Conservation (phyloP, 768 basidiomycete genomes). For the Galerina sulciceps region DNA sequence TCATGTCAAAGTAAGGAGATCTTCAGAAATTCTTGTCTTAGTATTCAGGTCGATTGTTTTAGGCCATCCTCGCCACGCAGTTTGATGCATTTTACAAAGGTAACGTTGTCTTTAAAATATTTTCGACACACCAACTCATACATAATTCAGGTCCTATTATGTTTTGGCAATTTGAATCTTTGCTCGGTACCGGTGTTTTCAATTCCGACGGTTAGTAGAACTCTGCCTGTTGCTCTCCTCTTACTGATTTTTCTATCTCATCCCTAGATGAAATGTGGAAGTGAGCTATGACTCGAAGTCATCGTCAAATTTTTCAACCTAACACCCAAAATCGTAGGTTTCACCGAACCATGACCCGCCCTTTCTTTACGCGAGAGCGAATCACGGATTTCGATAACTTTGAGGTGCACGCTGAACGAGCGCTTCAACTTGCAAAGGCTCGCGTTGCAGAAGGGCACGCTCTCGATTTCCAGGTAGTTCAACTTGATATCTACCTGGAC, state of each 20-base stretch:
- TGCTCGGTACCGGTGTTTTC: conserved; percentile 64
- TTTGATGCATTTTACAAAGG: conserved; percentile 51
- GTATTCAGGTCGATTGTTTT: conserved; percentile 13
- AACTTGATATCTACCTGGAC: neutral
- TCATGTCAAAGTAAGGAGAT: conserved; percentile 43
- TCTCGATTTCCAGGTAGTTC: conserved; percentile 61
- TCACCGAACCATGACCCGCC: conserved; percentile 68
- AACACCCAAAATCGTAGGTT: conserved; percentile 36
- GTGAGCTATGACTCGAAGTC: conserved; percentile 32
- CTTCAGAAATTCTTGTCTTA: neutral
- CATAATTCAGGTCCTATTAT: conserved; percentile 27
- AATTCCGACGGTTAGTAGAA: conserved; percentile 54
- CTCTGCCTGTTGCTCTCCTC: neutral
- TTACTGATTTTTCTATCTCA: too few relatives aligned
- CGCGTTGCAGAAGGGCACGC: conserved; percentile 52
- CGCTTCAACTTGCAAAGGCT: conserved; percentile 45
- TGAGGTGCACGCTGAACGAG: conserved; percentile 53
- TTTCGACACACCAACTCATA: conserved; percentile 1
- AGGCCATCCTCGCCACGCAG: conserved; percentile 41
- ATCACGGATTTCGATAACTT: conserved; percentile 67
- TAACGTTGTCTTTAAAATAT: neutral
- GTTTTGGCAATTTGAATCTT: conserved; percentile 29
- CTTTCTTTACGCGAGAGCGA: conserved; percentile 66
- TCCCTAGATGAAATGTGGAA: conserved; percentile 73
- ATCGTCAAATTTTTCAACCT: too few relatives aligned